Percentiles rank a stretch among this genome's conserved stretches.
Conservation (phyloP, 371 early-diverging fungal genomes). For the Mucor circinelloides region DNA sequence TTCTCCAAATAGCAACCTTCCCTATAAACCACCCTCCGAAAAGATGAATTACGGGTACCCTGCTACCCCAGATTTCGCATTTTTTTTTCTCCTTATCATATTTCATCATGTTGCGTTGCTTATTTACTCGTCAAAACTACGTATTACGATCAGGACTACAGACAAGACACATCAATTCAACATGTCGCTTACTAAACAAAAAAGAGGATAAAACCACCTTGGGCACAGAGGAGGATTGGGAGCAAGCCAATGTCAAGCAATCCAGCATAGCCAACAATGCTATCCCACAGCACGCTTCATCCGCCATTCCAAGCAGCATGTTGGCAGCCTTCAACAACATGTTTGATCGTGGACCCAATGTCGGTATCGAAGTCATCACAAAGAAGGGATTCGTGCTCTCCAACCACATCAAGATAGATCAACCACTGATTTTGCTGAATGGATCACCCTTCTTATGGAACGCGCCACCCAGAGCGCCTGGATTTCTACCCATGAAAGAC, state of each 20-base stretch:
- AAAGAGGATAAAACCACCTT: background rate
- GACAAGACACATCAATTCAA: background rate
- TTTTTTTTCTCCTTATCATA: background rate
- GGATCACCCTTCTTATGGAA: slow-evolving; percentile 56
- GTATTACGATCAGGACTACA: background rate
- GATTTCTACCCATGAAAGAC: slow-evolving; percentile 31
- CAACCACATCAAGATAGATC: slow-evolving; percentile 44
- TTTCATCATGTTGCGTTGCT: slow-evolving; percentile 2
- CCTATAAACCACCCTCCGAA: background rate
- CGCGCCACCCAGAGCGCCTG: slow-evolving; percentile 32
- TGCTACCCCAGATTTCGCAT: background rate
- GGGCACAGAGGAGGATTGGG: slow-evolving; percentile 19
- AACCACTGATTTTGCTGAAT: slow-evolving; percentile 51
- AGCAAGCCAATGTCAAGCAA: slow-evolving; percentile 17
- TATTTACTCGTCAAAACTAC: background rate
- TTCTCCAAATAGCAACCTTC: too few relatives aligned
- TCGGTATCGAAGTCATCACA: slow-evolving; percentile 49
- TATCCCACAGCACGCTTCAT: slow-evolving; percentile 19
- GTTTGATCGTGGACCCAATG: slow-evolving; percentile 57
- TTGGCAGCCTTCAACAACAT: slow-evolving; percentile 49
- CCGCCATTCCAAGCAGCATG: slow-evolving; percentile 34
- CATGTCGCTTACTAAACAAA: background rate
- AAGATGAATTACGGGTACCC: background rate
- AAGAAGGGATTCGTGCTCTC: slow-evolving; percentile 53
- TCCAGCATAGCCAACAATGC: slow-evolving; percentile 27